phyloP scores from a whole-genome alignment of 192 early-diverging fungal genomes.

The Martensiomyces pterosporus region DNA sequence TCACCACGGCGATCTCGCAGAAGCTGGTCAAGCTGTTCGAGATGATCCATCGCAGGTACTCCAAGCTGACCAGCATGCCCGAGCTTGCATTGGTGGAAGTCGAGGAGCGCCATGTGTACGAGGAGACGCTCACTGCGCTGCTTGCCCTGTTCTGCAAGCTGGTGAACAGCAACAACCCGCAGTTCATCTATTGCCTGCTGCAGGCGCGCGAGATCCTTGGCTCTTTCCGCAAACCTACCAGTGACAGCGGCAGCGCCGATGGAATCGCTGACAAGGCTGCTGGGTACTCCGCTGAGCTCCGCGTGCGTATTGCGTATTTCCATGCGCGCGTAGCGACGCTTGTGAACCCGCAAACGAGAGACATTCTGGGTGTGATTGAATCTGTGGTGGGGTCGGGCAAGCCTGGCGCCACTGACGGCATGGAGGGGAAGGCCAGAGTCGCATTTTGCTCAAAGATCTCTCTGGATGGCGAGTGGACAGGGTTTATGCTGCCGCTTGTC shows the following conservation, averaged over 20 bases:
- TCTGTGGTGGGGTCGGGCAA: conserved; percentile 17
- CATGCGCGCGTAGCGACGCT: conserved; percentile 39
- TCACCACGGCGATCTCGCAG: conserved; percentile 29
- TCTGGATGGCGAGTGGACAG: conserved; percentile 12
- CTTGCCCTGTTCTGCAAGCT: conserved; percentile 32
- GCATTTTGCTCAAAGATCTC: conserved; percentile 1
- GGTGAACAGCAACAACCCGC: conserved; percentile 37
- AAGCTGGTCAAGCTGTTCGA: conserved; percentile 44
- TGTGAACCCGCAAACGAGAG: conserved; percentile 25
- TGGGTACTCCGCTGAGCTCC: conserved; percentile 25
- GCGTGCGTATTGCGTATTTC: conserved; percentile 44
- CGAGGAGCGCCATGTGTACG: conserved; percentile 29
- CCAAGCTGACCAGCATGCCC: conserved; percentile 12
- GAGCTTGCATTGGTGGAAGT: conserved; percentile 4
- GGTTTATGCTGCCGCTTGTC: conserved; percentile 43
- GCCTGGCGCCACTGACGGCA: background rate
- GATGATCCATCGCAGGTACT: conserved; percentile 31
- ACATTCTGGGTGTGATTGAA: conserved; percentile 28
- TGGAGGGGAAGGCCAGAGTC: conserved; percentile 5
- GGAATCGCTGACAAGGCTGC: conserved; percentile 5
- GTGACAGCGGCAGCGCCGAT: background rate
- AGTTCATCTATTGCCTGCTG: conserved; percentile 44
- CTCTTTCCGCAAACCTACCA: conserved; percentile 16
- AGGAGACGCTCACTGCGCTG: conserved; percentile 24
- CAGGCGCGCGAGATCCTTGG: conserved; percentile 32